These are phyloP conservation scores for Rhizophora mangle DNA, from an alignment of 345 rosid species.

Conservation along the genomic window DNA sequence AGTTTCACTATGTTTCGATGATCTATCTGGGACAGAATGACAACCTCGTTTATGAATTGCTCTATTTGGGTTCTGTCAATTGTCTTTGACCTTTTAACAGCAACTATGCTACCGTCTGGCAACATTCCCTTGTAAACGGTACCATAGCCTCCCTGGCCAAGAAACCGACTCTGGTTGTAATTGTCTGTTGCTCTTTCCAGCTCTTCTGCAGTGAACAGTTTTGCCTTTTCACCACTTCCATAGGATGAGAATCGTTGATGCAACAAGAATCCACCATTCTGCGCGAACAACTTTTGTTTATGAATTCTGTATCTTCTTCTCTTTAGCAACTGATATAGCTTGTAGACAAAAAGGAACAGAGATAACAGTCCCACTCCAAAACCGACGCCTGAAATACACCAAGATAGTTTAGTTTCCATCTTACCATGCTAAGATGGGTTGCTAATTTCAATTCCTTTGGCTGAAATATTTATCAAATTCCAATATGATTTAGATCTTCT, in stretches of 20 bases:
- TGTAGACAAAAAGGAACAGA: conserved; percentile 1
- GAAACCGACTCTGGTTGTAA: conserved; percentile 5
- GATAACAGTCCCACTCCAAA: conserved; percentile 3
- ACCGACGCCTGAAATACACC: background rate
- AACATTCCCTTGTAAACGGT: conserved; percentile 15
- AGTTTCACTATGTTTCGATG: conserved; percentile 18
- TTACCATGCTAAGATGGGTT: background rate
- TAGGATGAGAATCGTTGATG: background rate
- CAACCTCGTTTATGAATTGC: conserved; percentile 17
- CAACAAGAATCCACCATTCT: conserved; percentile 16
- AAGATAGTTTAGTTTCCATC: background rate
- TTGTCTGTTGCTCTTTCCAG: conserved; percentile 6
- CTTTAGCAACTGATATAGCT: background rate
- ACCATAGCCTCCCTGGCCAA: conserved; percentile 16
- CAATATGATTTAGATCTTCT: too few relatives aligned
- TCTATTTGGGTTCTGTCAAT: conserved; percentile 7
- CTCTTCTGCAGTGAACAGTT: conserved; percentile 14
- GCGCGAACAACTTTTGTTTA: conserved; percentile 7
- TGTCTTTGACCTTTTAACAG: conserved; percentile 7
- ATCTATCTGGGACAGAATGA: conserved; percentile 18
- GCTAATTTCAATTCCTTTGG: too few relatives aligned
- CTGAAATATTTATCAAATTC: too few relatives aligned
- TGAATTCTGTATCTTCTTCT: conserved; percentile 6
- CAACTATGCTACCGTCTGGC: conserved; percentile 9
- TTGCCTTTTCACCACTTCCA: background rate